Conservation (phyloP, 257 asterid species). For the Nicotiana otophora region DNA sequence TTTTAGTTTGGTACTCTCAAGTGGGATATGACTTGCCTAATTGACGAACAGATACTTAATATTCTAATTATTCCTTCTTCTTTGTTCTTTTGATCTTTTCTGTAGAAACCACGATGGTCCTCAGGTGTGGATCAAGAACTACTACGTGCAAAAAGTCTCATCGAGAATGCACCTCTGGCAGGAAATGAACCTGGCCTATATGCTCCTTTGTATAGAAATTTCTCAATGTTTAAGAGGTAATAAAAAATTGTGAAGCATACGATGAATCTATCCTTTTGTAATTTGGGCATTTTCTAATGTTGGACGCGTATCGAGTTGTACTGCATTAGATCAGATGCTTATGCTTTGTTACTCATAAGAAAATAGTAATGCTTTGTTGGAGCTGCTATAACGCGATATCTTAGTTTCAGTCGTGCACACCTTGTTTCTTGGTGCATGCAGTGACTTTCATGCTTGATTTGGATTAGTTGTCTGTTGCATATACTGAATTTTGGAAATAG, state of each 20-base stretch:
- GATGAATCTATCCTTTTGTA: background rate
- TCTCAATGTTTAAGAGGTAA: conserved; percentile 75
- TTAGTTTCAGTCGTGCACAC: background rate
- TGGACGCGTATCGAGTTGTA: background rate
- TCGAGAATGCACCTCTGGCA: conserved; percentile 45
- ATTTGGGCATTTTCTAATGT: background rate
- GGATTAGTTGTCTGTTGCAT: background rate
- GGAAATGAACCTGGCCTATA: conserved; percentile 43
- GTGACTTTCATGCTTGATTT: background rate
- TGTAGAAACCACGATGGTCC: conserved; percentile 65
- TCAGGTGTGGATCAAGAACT: conserved; percentile 57
- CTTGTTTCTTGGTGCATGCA: background rate
- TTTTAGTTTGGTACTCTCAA: background rate
- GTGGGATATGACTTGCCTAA: background rate
- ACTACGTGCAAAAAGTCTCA: conserved; percentile 37
- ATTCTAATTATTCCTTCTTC: background rate
- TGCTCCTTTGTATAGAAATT: conserved; percentile 62
- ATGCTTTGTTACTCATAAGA: background rate
- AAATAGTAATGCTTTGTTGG: background rate
- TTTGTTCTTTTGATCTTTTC: conserved; percentile 16
- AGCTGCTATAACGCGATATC: background rate
- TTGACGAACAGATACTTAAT: background rate
- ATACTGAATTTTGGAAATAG: background rate
- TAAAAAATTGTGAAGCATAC: background rate
- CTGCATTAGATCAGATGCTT: background rate